These are phyloP conservation scores for Mollisia scopiformis DNA, from an alignment of 2,329 filamentous ascomycete species.

Conservation along the genomic window DNA sequence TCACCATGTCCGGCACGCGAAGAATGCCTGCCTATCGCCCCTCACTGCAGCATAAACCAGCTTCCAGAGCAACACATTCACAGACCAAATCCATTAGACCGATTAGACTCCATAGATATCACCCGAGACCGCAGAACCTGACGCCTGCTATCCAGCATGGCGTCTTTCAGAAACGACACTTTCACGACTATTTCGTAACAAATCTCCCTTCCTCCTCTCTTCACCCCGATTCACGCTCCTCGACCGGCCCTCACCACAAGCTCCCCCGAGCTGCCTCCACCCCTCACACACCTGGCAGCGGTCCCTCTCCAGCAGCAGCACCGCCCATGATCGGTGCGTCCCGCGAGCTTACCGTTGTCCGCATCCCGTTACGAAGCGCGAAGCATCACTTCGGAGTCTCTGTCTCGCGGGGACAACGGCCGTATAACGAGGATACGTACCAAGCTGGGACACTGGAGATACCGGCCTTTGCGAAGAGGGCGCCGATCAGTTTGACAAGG, in stretches of 20 bases:
- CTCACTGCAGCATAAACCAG: not conserved
- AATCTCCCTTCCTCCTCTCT: slow-evolving; percentile 92
- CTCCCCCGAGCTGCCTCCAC: slow-evolving; percentile 83
- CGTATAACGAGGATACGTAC: slow-evolving; percentile 91
- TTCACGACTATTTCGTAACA: slow-evolving; percentile 97
- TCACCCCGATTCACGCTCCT: slow-evolving; percentile 77
- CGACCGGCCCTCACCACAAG: slow-evolving; percentile 74
- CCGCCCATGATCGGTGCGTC: slow-evolving; percentile 61
- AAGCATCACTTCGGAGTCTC: slow-evolving; percentile 94
- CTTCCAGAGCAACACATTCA: slow-evolving; percentile 5
- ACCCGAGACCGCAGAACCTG: not conserved
- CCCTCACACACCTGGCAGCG: slow-evolving; percentile 66
- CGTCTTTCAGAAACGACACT: slow-evolving; percentile 42
- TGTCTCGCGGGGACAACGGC: slow-evolving; percentile 77
- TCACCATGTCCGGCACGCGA: slow-evolving; percentile 19
- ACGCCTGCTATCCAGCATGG: not conserved
- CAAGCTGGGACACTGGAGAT: slow-evolving; percentile 94
- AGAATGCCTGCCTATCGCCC: not conserved
- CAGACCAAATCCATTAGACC: slow-evolving; percentile 3
- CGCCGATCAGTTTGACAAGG: slow-evolving; percentile 62
- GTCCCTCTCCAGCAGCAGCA: slow-evolving; percentile 59
- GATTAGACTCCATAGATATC: slow-evolving; percentile 6
- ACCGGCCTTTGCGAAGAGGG: slow-evolving; percentile 86
- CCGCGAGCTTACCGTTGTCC: slow-evolving; percentile 88
- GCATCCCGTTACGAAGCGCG: slow-evolving; percentile 88